Evolutionary conservation across 1,139 yeast species (phyloP).

Genomic region (Geotrichum candidum): DNA sequence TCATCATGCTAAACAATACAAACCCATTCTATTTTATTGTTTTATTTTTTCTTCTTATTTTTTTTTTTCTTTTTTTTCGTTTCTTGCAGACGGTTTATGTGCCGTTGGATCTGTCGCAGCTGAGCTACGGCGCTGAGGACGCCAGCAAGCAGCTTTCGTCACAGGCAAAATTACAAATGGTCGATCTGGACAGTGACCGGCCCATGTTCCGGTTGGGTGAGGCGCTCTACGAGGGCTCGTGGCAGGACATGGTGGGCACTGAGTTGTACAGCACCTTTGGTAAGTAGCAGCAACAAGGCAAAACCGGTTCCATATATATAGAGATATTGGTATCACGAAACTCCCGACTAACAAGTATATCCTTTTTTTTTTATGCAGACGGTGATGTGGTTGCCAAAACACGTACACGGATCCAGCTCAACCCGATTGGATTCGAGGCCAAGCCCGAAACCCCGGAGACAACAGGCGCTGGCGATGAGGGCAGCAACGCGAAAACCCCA

Average conservation of each 20-base stretch:
- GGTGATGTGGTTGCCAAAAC: conserved; percentile 28
- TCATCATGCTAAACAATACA: conserved; percentile 7
- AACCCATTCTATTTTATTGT: conserved; percentile 3
- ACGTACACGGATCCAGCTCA: conserved; percentile 25
- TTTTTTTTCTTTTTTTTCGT: background rate
- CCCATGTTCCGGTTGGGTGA: conserved; percentile 54
- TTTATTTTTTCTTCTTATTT: background rate
- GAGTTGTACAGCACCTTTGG: conserved; percentile 46
- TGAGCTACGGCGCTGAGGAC: conserved; percentile 16
- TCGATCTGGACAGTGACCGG: conserved; percentile 46
- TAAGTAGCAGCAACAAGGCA: conserved; percentile 1
- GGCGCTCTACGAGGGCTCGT: conserved; percentile 61
- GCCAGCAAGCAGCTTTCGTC: conserved; percentile 28
- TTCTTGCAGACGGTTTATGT: conserved; percentile 18
- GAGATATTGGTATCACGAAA: conserved; percentile 3
- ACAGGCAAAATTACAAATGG: conserved; percentile 39
- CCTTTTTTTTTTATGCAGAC: conserved; percentile 16
- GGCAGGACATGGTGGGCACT: conserved; percentile 79
- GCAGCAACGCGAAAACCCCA: no score
- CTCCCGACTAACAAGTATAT: background rate
- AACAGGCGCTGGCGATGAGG: background rate
- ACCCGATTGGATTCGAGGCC: conserved; percentile 23
- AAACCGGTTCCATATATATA: background rate
- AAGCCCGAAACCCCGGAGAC: conserved; percentile 18
- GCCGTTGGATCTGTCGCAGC: conserved; percentile 28